Evolutionary conservation across 2,329 filamentous ascomycete species (phyloP).

Genomic region (Emericellopsis cladophorae): DNA sequence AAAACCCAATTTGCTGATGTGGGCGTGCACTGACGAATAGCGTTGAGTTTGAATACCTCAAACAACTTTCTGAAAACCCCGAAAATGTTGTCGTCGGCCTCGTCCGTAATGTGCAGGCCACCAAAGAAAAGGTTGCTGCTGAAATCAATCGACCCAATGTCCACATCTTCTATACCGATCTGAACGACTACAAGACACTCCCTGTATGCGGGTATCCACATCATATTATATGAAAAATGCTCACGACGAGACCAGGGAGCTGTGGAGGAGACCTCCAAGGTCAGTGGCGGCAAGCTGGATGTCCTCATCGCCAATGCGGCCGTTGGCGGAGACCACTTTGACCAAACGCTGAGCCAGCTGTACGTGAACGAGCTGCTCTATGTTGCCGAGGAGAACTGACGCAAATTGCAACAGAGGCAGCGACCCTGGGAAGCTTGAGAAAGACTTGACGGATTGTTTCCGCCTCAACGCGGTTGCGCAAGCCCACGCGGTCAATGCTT

Average conservation of each 20-base stretch:
- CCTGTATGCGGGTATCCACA: conserved; percentile 14
- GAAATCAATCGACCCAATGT: conserved; percentile 28
- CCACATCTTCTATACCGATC: conserved; percentile 30
- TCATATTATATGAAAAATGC: background rate
- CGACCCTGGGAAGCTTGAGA: background rate
- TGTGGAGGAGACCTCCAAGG: conserved; percentile 3
- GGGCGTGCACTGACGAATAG: background rate
- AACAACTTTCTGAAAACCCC: conserved; percentile 27
- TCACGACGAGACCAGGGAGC: background rate
- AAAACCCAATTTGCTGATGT: background rate
- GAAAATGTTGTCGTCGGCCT: conserved; percentile 32
- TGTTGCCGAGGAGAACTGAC: background rate
- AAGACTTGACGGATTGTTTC: conserved; percentile 10
- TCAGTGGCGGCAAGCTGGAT: conserved; percentile 26
- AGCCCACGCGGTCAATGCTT: conserved; percentile 35
- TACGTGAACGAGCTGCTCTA: background rate
- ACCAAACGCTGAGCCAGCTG: background rate
- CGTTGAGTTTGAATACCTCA: conserved; percentile 33
- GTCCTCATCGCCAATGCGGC: conserved; percentile 67
- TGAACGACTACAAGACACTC: conserved; percentile 24
- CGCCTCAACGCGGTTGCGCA: conserved; percentile 36
- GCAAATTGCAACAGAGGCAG: background rate
- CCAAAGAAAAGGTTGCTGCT: conserved; percentile 26
- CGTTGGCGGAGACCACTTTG: background rate
- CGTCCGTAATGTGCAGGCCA: conserved; percentile 29